Evolutionary conservation across 768 basidiomycete genomes (phyloP), one percentile per base, ranked within the genome.

Genomic region (Inosperma sp.): DNA sequence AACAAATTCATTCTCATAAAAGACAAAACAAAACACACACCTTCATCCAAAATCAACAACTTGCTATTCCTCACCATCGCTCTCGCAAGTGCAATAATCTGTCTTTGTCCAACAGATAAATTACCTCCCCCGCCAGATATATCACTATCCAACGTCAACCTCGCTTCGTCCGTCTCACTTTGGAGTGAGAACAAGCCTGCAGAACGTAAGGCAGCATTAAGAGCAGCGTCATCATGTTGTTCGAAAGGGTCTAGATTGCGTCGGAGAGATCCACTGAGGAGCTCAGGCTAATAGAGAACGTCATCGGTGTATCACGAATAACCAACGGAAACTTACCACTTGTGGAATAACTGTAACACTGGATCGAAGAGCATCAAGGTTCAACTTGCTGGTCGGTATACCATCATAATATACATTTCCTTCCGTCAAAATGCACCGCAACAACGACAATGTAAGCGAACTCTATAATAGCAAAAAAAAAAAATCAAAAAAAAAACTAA

Each of bases 71-170:
- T 70, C 3, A 84, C 66, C 52, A 84, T 74, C 1, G 84, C 84
- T 26, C 83, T 71, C 4, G 83, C 83, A 59, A 86, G 71, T 7
- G 83, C 82, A 46, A 86, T 75, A 40, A 85, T 74, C 58, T 90
- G 88, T 8, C 86, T 66, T 59, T 90, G 86, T 19, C 88, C 88
- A 35, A 86, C 82, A 1, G 84, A 86, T 55, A 90, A 79, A 61
- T 90, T 90, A 16, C 74, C 65, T 5, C 88, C 88, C 5, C 84
- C 84, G 3, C 69, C 70, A 7, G 72, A 59, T 19, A 81, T 69
- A 10, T 61, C 55, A 21, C 66, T 76, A 39, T 81, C 77, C 22
- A 82, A 61, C 8, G 69, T 73, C 27, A 79, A 65, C 68, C 72
- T 47, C 65, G 79, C 52, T 76, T 80, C 62, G 66, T 77, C 52